Conservation (phyloP, 2,329 filamentous ascomycete genomes). For the Clonostachys rhizophaga region DNA sequence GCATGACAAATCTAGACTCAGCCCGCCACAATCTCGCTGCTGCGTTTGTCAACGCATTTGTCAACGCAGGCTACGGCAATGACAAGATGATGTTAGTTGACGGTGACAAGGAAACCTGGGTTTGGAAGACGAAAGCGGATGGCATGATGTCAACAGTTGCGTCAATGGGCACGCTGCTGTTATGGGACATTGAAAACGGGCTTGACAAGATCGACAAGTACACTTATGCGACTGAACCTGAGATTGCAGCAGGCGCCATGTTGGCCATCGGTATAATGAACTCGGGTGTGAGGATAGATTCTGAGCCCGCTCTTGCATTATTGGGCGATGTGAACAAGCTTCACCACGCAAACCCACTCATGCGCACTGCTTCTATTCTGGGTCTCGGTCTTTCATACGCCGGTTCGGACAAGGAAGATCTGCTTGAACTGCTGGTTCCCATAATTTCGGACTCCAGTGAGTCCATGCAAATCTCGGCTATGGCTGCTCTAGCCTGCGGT, state of each 20-base stretch:
- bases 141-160: constrained; percentile 97
- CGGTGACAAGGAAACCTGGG: constrained; percentile 86
- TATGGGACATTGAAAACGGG: constrained; percentile 91
- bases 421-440: constrained; percentile 81
- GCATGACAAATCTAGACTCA: constrained; percentile 91
- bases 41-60: constrained; percentile 94
- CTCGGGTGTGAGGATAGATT: constrained; percentile 83
- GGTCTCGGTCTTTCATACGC: constrained; percentile 92
- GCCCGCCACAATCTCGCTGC: constrained; percentile 93
- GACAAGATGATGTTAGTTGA: constrained; percentile 98
- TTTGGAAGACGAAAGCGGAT: constrained; percentile 99
- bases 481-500: constrained; percentile 88
- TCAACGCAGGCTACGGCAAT: constrained; percentile 90
- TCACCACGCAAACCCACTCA: constrained; percentile 69
- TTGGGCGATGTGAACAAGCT: constrained; percentile 78
- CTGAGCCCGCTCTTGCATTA: constrained; percentile 84
- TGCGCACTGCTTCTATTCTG: constrained; percentile 87
- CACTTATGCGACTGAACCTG: constrained; percentile 75
- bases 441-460: constrained; percentile 79
- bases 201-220: constrained; percentile 93
- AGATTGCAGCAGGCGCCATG: constrained; percentile 85
- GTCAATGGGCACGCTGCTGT: constrained; percentile 82
- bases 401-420: constrained; percentile 84
- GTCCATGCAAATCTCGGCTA: constrained; percentile 93
- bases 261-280: constrained; percentile 95